Evolutionary conservation across 805 yeast species (phyloP).

Genomic region (Candida qinlingensis): DNA sequence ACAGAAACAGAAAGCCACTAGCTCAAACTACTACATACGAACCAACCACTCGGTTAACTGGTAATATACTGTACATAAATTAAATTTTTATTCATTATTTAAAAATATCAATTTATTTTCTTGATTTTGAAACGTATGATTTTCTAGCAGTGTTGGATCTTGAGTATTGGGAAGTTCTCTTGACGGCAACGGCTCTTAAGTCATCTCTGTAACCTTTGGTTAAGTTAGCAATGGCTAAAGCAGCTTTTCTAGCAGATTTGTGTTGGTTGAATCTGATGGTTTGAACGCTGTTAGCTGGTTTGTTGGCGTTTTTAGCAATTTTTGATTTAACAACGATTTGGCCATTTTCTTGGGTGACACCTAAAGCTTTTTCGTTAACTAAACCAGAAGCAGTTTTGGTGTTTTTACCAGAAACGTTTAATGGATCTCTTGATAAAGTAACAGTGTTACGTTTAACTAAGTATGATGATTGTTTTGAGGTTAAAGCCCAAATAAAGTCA

Average conservation of each 20-base stretch:
- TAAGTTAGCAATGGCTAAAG: constrained; percentile 40
- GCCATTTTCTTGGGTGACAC: constrained; percentile 36
- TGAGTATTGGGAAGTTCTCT: constrained; percentile 40
- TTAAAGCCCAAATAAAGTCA: constrained; percentile 49
- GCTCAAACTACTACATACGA: no score
- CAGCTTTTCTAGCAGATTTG: constrained; percentile 38
- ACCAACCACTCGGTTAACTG: no score
- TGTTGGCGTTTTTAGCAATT: constrained; percentile 40
- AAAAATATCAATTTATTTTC: constrained; percentile 14
- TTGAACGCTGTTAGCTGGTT: constrained; percentile 38
- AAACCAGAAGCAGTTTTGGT: constrained; percentile 42
- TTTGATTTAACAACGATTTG: constrained; percentile 37
- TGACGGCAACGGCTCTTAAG: constrained; percentile 42
- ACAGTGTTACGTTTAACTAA: constrained; percentile 42
- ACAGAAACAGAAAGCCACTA: no score
- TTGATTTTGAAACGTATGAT: constrained; percentile 26
- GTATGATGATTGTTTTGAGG: constrained; percentile 42
- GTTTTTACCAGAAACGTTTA: constrained; percentile 43
- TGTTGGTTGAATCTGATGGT: constrained; percentile 34
- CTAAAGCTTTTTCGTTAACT: constrained; percentile 44
- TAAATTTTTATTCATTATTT: constrained; percentile 9
- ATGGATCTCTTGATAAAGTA: constrained; percentile 44
- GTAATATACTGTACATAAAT: constrained; percentile 8
- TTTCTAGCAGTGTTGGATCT: constrained; percentile 34
- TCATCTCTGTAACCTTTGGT: constrained; percentile 45